Base-by-base conservation (phyloP, 352 stramenopile species). In the Globisporangium radiosum region DNA sequence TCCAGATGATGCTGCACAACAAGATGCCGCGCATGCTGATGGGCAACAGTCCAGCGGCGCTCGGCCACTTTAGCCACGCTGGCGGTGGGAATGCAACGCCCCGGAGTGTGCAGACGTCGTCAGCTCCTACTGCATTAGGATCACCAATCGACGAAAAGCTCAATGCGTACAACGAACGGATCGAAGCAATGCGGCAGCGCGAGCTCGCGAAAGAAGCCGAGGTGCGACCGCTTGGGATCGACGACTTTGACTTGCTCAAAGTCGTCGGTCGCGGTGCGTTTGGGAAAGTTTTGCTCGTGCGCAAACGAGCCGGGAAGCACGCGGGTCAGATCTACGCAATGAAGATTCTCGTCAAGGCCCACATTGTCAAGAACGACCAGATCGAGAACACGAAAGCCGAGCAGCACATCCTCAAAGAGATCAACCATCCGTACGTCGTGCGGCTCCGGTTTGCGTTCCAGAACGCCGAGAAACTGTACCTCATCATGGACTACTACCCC, bases 401-500 rank as follows among this genome's bases (percentile, higher is more conserved):
- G 52, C 85, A 94, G 63, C 85, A 96, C 51, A 96, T 96, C 61
- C 59, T 96, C 11, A 94, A 94, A 65, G 85, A 93, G 58, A 96
- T 94, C 63, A 92, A 80, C 69, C 87, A 96, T 54, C 87, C 87
- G 19, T 96, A 87, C 60, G 78, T 96, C 11, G 87, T 95, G 40
- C 86, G 84, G 0, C 57, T 96, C 44, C 85, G 87, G 5, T 94
- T 87, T 59, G 87, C 87, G 5, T 95, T 96, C 68, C 87, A 96
- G 64, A 96, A 93, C 60, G 50, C 81, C 0, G 85, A 96, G 50
- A 94, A 94, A 49, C 67, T 99, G 8, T 99, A 99, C 64, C 70
- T 98, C 56, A 92, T 98, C 53, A 97, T 97, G 83, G 93, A 98
- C 60, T 98, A 98, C 68, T 96, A 97, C 60, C 88, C 87, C 5